Percentiles rank a stretch among this genome's conserved stretches.
phyloP scores from a whole-genome alignment of 495 filamentous ascomycete genomes.

The Penicillium egyptiacum region DNA sequence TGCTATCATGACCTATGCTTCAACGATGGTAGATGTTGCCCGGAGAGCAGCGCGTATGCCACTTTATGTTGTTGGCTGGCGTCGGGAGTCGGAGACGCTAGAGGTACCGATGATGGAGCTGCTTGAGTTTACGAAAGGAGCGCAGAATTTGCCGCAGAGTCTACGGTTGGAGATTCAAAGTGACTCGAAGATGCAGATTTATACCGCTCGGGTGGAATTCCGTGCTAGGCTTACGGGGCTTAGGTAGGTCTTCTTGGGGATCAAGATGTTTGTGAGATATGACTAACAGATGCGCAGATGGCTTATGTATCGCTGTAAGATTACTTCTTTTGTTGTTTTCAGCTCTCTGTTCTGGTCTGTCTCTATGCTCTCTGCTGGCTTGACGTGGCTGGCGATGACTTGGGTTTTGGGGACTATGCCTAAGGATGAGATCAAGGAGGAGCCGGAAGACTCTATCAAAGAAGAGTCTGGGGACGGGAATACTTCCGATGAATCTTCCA shows the following conservation, averaged over 20 bases:
- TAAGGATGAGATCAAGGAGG: constrained; percentile 30
- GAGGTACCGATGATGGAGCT: constrained; percentile 69
- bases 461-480: constrained; percentile 27
- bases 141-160: constrained; percentile 55
- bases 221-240: constrained; percentile 71
- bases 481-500: constrained; percentile 15
- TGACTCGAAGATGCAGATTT: constrained; percentile 69
- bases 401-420: constrained; percentile 30
- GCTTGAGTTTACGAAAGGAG: constrained; percentile 59
- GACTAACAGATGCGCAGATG: constrained; percentile 48
- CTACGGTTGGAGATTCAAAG: constrained; percentile 66
- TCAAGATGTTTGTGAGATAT: background rate
- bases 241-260: constrained; percentile 40
- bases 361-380: constrained; percentile 60
- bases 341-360: constrained; percentile 70
- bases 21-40: constrained; percentile 54
- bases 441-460: constrained; percentile 30
- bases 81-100: constrained; percentile 56
- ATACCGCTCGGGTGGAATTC: constrained; percentile 65
- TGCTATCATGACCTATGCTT: constrained; percentile 66
- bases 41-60: constrained; percentile 55
- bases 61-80: constrained; percentile 59
- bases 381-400: constrained; percentile 58
- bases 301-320: constrained; percentile 79
- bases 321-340: constrained; percentile 66